Percentiles rank a stretch among this genome's conserved stretches.
These are phyloP conservation scores for Globisporangium cylindrosporum DNA, from an alignment of 352 stramenopile species.

Conservation along the genomic window DNA sequence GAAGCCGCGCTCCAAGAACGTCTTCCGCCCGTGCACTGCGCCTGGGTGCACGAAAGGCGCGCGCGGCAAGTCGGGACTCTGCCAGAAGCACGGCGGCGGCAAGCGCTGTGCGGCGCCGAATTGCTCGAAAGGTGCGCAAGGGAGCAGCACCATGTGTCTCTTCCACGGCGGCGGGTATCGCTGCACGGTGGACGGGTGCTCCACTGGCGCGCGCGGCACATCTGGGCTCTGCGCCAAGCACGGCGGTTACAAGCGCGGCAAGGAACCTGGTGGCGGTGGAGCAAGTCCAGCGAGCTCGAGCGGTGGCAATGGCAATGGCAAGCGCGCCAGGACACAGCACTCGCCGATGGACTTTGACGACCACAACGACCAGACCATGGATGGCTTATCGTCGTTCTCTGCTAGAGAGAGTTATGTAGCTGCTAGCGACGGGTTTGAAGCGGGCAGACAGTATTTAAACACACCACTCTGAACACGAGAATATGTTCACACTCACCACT, in stretches of 20 bases:
- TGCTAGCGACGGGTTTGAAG: background rate
- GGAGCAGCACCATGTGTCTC: conserved; percentile 68
- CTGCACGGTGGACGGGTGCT: conserved; percentile 71
- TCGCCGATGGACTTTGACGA: conserved; percentile 8
- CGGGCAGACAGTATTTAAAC: conserved; percentile 7
- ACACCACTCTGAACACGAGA: conserved; percentile 11
- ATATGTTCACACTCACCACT: conserved; percentile 7
- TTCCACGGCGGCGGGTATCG: conserved; percentile 86
- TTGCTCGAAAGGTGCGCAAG: conserved; percentile 82
- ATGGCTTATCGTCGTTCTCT: conserved; percentile 10
- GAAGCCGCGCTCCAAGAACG: conserved; percentile 70
- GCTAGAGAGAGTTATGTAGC: conserved; percentile 4
- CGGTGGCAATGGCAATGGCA: conserved; percentile 2
- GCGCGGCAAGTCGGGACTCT: conserved; percentile 78
- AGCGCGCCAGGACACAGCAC: conserved; percentile 23
- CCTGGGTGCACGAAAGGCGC: conserved; percentile 74
- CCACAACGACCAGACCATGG: background rate
- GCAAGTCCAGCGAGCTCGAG: conserved; percentile 6
- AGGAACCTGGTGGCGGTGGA: conserved; percentile 8
- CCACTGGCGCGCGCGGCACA: conserved; percentile 68
- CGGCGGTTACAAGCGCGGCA: conserved; percentile 71
- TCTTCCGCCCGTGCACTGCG: conserved; percentile 59
- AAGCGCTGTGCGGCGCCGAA: conserved; percentile 60
- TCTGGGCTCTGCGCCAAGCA: conserved; percentile 79
- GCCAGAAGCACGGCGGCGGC: conserved; percentile 83